phyloP scores from a whole-genome alignment of 169 alveolate genomes.

The Plasmodium coatneyi region DNA sequence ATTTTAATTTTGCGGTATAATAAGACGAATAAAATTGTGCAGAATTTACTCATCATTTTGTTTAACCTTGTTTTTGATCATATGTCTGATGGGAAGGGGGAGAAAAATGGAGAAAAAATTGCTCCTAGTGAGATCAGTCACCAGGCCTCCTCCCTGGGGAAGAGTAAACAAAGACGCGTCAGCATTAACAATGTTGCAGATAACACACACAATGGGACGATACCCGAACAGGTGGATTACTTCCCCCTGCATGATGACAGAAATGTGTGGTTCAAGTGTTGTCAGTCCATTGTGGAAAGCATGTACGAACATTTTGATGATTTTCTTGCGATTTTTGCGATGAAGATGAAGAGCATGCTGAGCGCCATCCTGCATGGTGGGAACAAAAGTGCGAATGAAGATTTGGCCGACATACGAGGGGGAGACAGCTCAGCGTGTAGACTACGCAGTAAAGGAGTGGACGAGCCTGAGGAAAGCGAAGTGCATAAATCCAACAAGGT shows the following conservation, averaged over 20 bases:
- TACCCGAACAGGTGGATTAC: background rate
- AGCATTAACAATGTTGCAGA: background rate
- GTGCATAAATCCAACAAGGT: background rate
- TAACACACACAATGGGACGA: background rate
- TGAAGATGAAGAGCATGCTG: conserved; percentile 20
- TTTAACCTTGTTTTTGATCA: conserved; percentile 56
- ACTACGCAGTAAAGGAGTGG: background rate
- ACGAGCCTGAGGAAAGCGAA: background rate
- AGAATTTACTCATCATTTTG: conserved; percentile 24
- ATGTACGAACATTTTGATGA: conserved; percentile 68
- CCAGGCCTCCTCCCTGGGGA: background rate
- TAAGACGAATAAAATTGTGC: conserved; percentile 53
- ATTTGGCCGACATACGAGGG: background rate
- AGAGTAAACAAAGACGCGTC: background rate
- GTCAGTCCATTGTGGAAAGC: conserved; percentile 66
- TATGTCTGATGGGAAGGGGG: background rate
- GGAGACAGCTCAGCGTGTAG: conserved; percentile 14
- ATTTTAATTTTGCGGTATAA: conserved; percentile 49
- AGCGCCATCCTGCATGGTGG: background rate
- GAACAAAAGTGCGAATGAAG: background rate
- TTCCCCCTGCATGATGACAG: conserved; percentile 12
- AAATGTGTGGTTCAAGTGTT: conserved; percentile 52
- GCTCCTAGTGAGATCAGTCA: background rate
- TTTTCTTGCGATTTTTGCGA: conserved; percentile 25
- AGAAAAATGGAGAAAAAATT: background rate